Conservation (phyloP, 352 stramenopile species). For the Elongisporangium prolatum region DNA sequence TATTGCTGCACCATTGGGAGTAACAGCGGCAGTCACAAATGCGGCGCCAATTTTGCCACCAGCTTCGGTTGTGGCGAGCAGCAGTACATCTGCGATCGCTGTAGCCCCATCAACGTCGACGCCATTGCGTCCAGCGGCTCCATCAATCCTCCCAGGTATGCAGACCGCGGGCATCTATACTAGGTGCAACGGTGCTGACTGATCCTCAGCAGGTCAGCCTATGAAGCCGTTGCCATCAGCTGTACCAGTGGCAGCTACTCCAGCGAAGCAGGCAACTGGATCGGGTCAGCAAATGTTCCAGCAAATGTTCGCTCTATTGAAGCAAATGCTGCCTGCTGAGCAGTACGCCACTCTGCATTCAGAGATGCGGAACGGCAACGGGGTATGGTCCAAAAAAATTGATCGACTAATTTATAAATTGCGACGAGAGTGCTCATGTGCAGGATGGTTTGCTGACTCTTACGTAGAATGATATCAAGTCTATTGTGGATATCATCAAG, state of each 20-base stretch:
- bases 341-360: constrained; percentile 76
- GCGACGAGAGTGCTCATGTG: neutral
- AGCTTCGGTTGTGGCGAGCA: neutral
- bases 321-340: constrained; percentile 80
- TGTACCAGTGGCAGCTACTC: constrained; percentile 1
- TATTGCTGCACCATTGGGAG: neutral
- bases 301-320: constrained; percentile 82
- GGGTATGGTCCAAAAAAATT: constrained; percentile 30
- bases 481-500: constrained; percentile 87
- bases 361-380: constrained; percentile 81
- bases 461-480: constrained; percentile 78
- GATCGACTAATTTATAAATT: neutral
- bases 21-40: neutral
- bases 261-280: constrained; percentile 38
- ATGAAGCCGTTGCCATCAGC: constrained; percentile 5
- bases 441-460: neutral
- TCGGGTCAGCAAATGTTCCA: constrained; percentile 84
- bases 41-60: constrained; percentile 19
- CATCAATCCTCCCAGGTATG: neutral
- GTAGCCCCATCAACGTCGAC: neutral
- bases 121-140: neutral
- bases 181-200: neutral
- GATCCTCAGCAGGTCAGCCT: neutral
- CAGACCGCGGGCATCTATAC: neutral
- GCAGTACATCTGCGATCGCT: constrained; percentile 7